phyloP scores from a whole-genome alignment of 345 rosid genomes.

The Heritiera fomes region DNA sequence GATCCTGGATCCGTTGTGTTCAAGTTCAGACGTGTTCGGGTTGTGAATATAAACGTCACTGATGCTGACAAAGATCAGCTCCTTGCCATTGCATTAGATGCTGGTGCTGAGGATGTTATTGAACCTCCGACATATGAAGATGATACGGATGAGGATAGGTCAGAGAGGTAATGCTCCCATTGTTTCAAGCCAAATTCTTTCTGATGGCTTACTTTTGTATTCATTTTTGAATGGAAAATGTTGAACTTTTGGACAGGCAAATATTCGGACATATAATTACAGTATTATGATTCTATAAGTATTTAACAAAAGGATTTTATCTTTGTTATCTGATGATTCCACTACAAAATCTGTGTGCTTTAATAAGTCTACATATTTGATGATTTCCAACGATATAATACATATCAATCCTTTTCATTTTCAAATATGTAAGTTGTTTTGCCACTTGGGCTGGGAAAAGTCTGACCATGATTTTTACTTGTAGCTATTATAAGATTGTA shows the following conservation, averaged over 20 bases:
- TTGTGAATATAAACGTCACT: slow-evolving; percentile 65
- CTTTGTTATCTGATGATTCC: not conserved
- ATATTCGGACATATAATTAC: not conserved
- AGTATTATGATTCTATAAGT: not conserved
- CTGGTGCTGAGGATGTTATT: slow-evolving; percentile 95
- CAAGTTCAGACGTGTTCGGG: slow-evolving; percentile 79
- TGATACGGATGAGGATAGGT: slow-evolving; percentile 67
- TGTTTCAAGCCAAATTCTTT: not conserved
- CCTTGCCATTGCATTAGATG: slow-evolving; percentile 71
- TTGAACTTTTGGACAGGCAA: not conserved
- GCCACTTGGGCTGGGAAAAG: not conserved
- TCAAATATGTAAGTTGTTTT: slow-evolving; percentile 5
- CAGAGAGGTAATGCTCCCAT: slow-evolving; percentile 50
- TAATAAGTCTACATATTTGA: not conserved
- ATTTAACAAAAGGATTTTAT: not conserved
- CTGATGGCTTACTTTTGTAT: not conserved
- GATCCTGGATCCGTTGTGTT: slow-evolving; percentile 94
- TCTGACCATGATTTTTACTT: slow-evolving; percentile 19
- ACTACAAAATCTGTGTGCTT: not conserved
- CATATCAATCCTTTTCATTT: not conserved
- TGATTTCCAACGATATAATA: not conserved
- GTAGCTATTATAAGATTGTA: slow-evolving; percentile 79
- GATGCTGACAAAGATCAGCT: slow-evolving; percentile 88
- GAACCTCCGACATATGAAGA: slow-evolving; percentile 76
- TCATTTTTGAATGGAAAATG: no score